Conservation (phyloP, 345 rosid genomes). For the Murraya paniculata region DNA sequence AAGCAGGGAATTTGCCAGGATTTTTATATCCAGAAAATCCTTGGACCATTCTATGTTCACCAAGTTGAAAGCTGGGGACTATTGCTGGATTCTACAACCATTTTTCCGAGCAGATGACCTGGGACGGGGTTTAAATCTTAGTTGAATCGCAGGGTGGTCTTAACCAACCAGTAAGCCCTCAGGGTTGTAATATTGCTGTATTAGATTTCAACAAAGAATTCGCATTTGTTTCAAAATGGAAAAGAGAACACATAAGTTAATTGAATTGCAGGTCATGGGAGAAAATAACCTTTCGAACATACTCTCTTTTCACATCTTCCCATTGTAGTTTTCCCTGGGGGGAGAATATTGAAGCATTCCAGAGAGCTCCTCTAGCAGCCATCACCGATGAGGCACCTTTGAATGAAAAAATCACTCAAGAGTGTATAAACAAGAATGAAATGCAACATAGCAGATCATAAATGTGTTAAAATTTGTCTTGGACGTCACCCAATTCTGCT, state of each 20-base stretch:
- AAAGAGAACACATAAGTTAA: background rate
- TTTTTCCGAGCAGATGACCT: background rate
- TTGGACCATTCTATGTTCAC: background rate
- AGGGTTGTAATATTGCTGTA: background rate
- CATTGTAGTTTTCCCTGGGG: slow-evolving; percentile 60
- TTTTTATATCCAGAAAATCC: background rate
- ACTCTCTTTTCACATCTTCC: slow-evolving; percentile 72
- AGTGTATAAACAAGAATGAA: background rate
- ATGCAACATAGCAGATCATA: background rate
- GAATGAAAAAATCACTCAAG: slow-evolving; percentile 11
- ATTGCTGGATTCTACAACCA: background rate
- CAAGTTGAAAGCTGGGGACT: background rate
- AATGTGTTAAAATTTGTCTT: background rate
- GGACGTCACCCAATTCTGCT: background rate
- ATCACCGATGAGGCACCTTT: slow-evolving; percentile 85
- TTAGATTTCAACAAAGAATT: background rate
- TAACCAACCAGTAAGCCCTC: background rate
- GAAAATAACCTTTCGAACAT: slow-evolving; percentile 65
- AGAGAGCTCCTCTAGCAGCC: slow-evolving; percentile 95
- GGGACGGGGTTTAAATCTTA: background rate
- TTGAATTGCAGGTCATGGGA: background rate
- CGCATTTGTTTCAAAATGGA: slow-evolving; percentile 3
- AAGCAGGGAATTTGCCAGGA: background rate
- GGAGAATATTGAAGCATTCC: slow-evolving; percentile 94
- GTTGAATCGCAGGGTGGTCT: background rate